phyloP scores from a whole-genome alignment of 2,329 filamentous ascomycete genomes.

The Neonectria magnoliae region DNA sequence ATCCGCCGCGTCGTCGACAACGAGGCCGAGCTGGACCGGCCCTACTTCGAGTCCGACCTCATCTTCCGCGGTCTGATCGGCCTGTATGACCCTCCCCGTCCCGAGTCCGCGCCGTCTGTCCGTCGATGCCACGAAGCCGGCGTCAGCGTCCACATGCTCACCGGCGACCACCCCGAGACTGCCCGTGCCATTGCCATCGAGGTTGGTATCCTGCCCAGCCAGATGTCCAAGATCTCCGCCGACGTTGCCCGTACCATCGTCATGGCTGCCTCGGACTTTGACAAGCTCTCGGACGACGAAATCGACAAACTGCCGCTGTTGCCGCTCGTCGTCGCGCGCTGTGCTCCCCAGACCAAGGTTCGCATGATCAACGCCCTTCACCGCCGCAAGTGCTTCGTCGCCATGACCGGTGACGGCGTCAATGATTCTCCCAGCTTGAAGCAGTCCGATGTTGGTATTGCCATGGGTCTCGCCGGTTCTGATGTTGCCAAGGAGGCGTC shows the following conservation, averaged over 20 bases:
- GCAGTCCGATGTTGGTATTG: slow-evolving; percentile 75
- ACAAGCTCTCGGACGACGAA: slow-evolving; percentile 70
- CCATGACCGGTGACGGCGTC: slow-evolving; percentile 79
- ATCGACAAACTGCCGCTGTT: slow-evolving; percentile 71
- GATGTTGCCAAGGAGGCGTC: slow-evolving; percentile 77
- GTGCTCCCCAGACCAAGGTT: slow-evolving; percentile 76
- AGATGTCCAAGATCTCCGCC: slow-evolving; percentile 60
- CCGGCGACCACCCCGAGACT: slow-evolving; percentile 73
- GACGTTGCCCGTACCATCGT: slow-evolving; percentile 70
- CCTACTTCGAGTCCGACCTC: slow-evolving; percentile 68
- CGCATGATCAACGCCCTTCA: slow-evolving; percentile 80
- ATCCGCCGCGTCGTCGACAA: slow-evolving; percentile 48
- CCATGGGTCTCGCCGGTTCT: slow-evolving; percentile 74
- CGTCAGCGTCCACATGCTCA: slow-evolving; percentile 75
- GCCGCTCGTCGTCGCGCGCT: slow-evolving; percentile 75
- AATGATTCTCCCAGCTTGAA: slow-evolving; percentile 76
- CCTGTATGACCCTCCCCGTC: slow-evolving; percentile 77
- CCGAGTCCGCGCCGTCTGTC: slow-evolving; percentile 71
- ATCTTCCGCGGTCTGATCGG: slow-evolving; percentile 75
- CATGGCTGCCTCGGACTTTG: slow-evolving; percentile 74
- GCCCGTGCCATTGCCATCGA: slow-evolving; percentile 71
- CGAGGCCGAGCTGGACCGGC: slow-evolving; percentile 59
- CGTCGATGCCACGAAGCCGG: slow-evolving; percentile 68
- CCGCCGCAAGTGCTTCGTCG: slow-evolving; percentile 70
- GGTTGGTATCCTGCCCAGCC: slow-evolving; percentile 68